These are phyloP conservation scores for Colletotrichum kahawae DNA, from an alignment of 2,329 filamentous ascomycete species.

Conservation along the genomic window DNA sequence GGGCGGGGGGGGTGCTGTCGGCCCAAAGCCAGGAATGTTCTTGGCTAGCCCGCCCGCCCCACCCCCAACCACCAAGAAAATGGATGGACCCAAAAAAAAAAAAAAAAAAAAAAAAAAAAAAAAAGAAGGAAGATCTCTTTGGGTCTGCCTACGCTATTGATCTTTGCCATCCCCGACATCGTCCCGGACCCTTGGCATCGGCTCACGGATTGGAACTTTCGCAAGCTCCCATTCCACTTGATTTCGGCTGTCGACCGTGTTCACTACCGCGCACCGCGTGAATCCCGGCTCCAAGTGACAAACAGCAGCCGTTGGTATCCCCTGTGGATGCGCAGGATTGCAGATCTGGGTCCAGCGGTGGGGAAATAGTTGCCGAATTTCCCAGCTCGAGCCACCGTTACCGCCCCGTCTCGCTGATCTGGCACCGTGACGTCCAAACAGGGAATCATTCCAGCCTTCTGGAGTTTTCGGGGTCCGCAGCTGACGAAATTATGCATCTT, in stretches of 20 bases:
- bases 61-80: too few species aligned
- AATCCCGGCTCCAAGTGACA: neutral
- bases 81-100: too few species aligned
- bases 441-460: neutral
- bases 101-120: too few species aligned
- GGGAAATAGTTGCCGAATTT: neutral
- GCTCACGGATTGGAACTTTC: neutral
- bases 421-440: neutral
- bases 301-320: neutral
- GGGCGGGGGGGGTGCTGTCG: too few species aligned
- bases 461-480: neutral
- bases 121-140: neutral
- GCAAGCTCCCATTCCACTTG: neutral
- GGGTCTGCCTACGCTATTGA: neutral
- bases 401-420: neutral
- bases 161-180: neutral
- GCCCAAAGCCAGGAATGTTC: too few species aligned
- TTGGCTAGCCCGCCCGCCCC: too few species aligned
- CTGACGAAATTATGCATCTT: constrained; percentile 4
- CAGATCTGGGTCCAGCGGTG: constrained; percentile 4
- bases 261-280: neutral
- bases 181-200: neutral
- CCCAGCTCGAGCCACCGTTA: neutral
- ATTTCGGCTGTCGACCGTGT: neutral
- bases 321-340: neutral